Evolutionary conservation across 176 grass and related monocot species (phyloP), one percentile per base, ranked within the genome.

Genomic region (Zea luxurians): DNA sequence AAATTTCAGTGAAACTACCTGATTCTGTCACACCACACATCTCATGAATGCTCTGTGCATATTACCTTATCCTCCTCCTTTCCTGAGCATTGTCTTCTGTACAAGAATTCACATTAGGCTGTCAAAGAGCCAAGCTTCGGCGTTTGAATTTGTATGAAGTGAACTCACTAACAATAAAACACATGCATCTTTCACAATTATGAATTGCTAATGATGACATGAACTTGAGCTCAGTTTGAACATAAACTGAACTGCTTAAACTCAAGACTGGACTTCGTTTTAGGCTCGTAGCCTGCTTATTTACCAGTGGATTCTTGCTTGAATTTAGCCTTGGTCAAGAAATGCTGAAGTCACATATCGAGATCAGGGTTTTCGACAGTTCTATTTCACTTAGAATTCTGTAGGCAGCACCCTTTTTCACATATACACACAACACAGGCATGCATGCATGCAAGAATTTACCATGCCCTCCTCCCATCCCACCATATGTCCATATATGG

Each of bases 91-190:
- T 66, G 11, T 12, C 17, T 73, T 58, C 8, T 45, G 9, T 75
- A 70, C 37, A 79, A 79, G 48, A 66, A 65, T 80, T 72, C 50
- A 80, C 43, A 68, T 18, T 77, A 63, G 21, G 8, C 42, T 63
- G 58, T 63, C 74, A 64, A 37, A 48, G 58, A 77, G 68, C 5
- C 12, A 1, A 71, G 8, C 27, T n/a, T 47, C 7, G 12, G 12
- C 8, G 20, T 48, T 76, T 4, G 4, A 76, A 40, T 18, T 75
- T 76, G n/a, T 21, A 43, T 70, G 5, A 34, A 48, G 44, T 69
- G 17, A 44, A 42, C 42, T 70, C 2, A 5, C 20, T 48, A 71
- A 36, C 6, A 71, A 15, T 50, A 71, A 0, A 16, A 16, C 0
- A 8, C 6, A 36, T 16, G 21, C 13, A 71, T 50, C 46, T 71